Conservation (phyloP, 2,329 filamentous ascomycete genomes). For the Fusarium lateritium region DNA sequence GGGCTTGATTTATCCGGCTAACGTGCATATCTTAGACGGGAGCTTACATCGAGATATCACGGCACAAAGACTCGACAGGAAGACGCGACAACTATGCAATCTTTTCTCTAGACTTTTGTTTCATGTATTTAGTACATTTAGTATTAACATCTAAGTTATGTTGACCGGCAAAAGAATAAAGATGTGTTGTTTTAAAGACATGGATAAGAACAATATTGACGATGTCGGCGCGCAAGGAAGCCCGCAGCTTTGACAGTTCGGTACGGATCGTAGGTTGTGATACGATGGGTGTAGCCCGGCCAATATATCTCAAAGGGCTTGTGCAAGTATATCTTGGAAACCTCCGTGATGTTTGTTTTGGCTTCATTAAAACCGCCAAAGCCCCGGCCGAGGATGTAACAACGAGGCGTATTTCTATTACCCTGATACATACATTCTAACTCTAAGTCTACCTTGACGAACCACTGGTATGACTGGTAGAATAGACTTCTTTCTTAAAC, state of each 20-base stretch:
- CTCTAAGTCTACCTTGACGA: no score
- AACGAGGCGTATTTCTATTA: conserved; percentile 68
- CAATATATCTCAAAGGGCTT: conserved; percentile 65
- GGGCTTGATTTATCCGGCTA: conserved; percentile 78
- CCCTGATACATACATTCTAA: conserved; percentile 58
- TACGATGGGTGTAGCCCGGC: conserved; percentile 76
- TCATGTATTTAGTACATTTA: conserved; percentile 62
- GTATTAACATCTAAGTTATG: conserved; percentile 70
- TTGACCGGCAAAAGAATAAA: conserved; percentile 49
- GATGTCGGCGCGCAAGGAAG: conserved; percentile 42
- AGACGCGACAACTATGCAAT: conserved; percentile 85
- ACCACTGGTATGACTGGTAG: no score
- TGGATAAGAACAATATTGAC: background rate
- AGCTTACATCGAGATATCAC: conserved; percentile 88
- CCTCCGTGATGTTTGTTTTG: conserved; percentile 56
- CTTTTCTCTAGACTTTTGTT: conserved; percentile 71
- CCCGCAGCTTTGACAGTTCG: background rate
- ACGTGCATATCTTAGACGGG: conserved; percentile 82
- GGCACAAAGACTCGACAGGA: conserved; percentile 90
- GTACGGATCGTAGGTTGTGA: conserved; percentile 77
- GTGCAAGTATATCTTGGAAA: conserved; percentile 52
- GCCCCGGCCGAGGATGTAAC: conserved; percentile 65
- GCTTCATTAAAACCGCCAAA: conserved; percentile 68
- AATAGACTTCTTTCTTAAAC: no score
- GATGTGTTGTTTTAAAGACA: background rate